Base-by-base conservation (phyloP, 139 green algal genomes). In the Desmodesmus armatus region DNA sequence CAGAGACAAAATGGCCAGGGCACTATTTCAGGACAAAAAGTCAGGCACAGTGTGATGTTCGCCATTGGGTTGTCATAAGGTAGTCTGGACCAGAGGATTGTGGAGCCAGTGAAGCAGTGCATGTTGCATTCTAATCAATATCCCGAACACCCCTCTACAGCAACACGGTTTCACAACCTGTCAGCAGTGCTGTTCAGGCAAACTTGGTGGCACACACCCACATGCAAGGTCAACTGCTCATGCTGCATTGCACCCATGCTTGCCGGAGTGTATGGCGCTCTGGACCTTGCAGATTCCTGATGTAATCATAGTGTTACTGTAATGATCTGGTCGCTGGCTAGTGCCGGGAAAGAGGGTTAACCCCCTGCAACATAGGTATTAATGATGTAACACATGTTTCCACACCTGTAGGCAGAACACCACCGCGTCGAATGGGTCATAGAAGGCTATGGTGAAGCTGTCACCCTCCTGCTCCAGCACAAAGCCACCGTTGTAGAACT, bases 401-500 rank as follows among this genome's bases (percentile, higher is more conserved):
- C n/a, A n/a, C 37, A 90, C 88, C 85, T 89, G 85, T 74, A 92
- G 77, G 83, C 87, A 90, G 75, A 93, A 93, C 1, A 78, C 85
- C 31, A 90, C 87, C 0, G 90, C 90, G 43, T 93, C 90, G 9
- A 90, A 74, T 23, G 90, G 60, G 21, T 93, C 85, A 31, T 90
- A 88, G 60, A 93, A 93, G 5, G 77, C 79, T 17, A 91, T 67
- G 29, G 49, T 37, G 62, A 78, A 91, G 23, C 44, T 80, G 73
- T 91, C 88, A 0, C 88, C 87, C 78, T 91, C 89, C 78, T 92
- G 89, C 87, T 92, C 89, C 33, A 91, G n/a, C 31, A 79, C 85
- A 80, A 78, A 88, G 37, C 89, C 89, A 33, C 85, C 89, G 82
- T 88, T 89, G 67, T 51, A 7, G 69, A 83, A 91, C 11, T 81